Percentiles rank a stretch among this genome's conserved stretches.
Evolutionary conservation across 208 protist genomes (phyloP).

Genomic region (Acanthamoeba lenticulata): DNA sequence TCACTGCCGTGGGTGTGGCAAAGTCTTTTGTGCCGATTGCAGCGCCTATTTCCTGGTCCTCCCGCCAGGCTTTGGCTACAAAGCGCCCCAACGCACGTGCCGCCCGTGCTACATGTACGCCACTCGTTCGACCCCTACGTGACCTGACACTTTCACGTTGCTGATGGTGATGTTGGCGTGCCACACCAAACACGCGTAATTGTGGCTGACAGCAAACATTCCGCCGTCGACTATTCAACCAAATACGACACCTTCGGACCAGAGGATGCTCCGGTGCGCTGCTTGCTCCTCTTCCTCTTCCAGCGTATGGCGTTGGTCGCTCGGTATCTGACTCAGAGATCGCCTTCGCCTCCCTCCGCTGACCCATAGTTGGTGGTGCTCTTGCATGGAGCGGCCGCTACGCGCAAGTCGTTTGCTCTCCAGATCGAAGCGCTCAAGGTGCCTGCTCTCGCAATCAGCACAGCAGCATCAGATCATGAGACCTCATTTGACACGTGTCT

Average conservation of each 20-base stretch:
- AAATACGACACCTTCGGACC: constrained; percentile 18
- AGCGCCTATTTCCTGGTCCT: background rate
- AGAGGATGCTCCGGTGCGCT: constrained; percentile 28
- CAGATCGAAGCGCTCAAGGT: constrained; percentile 25
- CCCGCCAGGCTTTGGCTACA: background rate
- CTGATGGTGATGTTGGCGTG: too few species aligned
- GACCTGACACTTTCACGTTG: too few species aligned
- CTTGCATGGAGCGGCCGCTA: background rate
- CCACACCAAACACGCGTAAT: too few species aligned
- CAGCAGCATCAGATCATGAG: too few species aligned
- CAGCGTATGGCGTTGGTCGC: too few species aligned
- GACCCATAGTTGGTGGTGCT: background rate
- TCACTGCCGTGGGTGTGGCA: constrained; percentile 22
- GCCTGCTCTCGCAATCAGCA: background rate
- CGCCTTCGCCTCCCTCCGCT: background rate
- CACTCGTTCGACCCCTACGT: too few species aligned
- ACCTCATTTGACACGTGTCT: too few species aligned
- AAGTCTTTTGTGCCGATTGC: constrained; percentile 27
- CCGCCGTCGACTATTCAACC: background rate
- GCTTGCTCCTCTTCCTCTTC: too few species aligned
- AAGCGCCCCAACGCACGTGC: background rate
- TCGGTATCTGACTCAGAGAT: too few species aligned
- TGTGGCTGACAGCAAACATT: background rate
- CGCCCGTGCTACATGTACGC: background rate
- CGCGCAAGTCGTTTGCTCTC: background rate